phyloP scores from a whole-genome alignment of 2,329 filamentous ascomycete genomes.

The Stachybotrys chartarum region DNA sequence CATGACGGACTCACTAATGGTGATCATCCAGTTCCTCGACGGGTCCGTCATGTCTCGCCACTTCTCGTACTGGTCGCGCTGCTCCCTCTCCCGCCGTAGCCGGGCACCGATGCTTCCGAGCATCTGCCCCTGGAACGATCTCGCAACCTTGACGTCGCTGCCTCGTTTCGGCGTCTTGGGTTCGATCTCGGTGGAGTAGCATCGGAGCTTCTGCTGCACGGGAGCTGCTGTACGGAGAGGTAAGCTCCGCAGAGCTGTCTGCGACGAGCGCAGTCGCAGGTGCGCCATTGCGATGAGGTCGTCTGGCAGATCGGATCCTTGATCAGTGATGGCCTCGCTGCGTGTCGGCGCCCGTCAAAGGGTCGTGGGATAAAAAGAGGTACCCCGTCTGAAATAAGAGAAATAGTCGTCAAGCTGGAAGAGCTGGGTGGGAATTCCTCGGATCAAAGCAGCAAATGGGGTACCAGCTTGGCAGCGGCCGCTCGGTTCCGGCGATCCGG shows the following conservation, averaged over 20 bases:
- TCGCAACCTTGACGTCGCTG: slow-evolving; percentile 29
- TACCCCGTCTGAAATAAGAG: too few species aligned
- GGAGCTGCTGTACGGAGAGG: slow-evolving; percentile 3
- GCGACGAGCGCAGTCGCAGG: slow-evolving; percentile 22
- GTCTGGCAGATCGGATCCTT: too few species aligned
- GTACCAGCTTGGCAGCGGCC: background rate
- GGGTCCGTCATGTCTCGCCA: slow-evolving; percentile 32
- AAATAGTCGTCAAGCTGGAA: background rate
- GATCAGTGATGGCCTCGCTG: too few species aligned
- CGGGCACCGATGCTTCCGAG: slow-evolving; percentile 51
- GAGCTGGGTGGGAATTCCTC: slow-evolving; percentile 1
- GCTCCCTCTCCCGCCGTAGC: slow-evolving; percentile 45
- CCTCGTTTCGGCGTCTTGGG: slow-evolving; percentile 21
- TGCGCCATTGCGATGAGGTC: slow-evolving; percentile 17
- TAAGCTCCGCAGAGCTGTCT: slow-evolving; percentile 21
- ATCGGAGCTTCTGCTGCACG: slow-evolving; percentile 9
- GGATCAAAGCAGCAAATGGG: background rate
- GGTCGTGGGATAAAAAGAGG: too few species aligned
- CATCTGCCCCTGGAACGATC: slow-evolving; percentile 51
- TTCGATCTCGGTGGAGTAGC: slow-evolving; percentile 28
- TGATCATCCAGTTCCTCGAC: slow-evolving; percentile 41
- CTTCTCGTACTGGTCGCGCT: slow-evolving; percentile 42
- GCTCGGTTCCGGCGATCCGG: background rate
- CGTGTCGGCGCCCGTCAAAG: too few species aligned
- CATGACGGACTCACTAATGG: slow-evolving; percentile 38